A percentile compares a stretch with the other conserved stretches of the same genome.
Conservation (phyloP, 768 basidiomycete species). For the Sporobolomyces phaffii region DNA sequence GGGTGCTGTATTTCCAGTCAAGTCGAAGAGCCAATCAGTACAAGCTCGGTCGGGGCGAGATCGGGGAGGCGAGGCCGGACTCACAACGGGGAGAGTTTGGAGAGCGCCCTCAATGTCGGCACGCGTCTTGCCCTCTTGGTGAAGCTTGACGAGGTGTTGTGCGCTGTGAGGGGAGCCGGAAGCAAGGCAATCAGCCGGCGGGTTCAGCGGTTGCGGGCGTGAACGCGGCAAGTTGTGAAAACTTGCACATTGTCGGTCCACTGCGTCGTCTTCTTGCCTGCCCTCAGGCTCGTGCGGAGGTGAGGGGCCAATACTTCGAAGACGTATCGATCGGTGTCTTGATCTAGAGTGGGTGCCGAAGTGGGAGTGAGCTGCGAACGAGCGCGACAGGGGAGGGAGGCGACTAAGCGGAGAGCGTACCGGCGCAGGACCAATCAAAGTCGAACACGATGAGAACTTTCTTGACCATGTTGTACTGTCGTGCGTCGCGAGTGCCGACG, state of each 20-base stretch:
- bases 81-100: constrained; percentile 75
- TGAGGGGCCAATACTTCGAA: constrained; percentile 80
- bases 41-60: background rate
- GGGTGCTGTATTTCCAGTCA: constrained; percentile 63
- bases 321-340: constrained; percentile 81
- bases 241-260: constrained; percentile 94
- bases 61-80: constrained; percentile 42
- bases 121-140: constrained; percentile 61
- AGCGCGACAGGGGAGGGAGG: background rate
- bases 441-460: constrained; percentile 83
- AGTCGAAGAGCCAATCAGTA: background rate
- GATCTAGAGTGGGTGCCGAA: constrained; percentile 55
- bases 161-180: constrained; percentile 51
- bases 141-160: constrained; percentile 62
- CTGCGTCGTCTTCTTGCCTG: constrained; percentile 58
- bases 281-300: constrained; percentile 73
- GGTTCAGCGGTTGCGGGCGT: too few relatives aligned
- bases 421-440: constrained; percentile 74
- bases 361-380: background rate
- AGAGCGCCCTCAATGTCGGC: constrained; percentile 73
- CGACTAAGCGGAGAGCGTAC: too few relatives aligned
- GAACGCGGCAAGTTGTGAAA: background rate
- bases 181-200: background rate
- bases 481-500: background rate
- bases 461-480: constrained; percentile 9